phyloP scores from a whole-genome alignment of 2,329 filamentous ascomycete species.

The Neofusicoccum cordaticola region DNA sequence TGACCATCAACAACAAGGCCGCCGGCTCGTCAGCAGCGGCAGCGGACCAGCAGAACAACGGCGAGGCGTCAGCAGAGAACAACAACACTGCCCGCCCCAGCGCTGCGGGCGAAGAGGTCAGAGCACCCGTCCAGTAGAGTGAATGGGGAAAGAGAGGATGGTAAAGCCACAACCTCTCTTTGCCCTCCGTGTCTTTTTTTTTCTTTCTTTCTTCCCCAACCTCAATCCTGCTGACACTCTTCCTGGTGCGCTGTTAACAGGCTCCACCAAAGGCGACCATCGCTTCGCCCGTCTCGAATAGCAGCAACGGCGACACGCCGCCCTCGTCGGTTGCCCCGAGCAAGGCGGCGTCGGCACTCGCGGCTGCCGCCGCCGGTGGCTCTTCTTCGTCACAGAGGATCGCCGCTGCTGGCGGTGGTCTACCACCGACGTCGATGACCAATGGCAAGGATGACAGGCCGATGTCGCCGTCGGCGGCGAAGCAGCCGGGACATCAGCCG shows the following conservation, averaged over 20 bases:
- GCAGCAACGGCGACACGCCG: background rate
- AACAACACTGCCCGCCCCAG: background rate
- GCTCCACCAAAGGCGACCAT: background rate
- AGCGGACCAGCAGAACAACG: constrained; percentile 29
- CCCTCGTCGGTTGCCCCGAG: background rate
- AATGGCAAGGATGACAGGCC: background rate
- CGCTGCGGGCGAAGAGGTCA: constrained; percentile 12
- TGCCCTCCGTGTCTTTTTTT: background rate
- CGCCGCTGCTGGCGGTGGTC: background rate
- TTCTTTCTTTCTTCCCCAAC: background rate
- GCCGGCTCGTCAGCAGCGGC: constrained; percentile 25
- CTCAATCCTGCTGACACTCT: background rate
- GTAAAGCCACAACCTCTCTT: background rate
- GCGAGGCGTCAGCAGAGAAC: constrained; percentile 20
- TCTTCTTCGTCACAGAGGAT: background rate
- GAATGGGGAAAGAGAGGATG: constrained; percentile 20
- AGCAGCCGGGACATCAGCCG: constrained; percentile 24
- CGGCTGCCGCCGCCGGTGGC: background rate
- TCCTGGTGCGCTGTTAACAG: background rate
- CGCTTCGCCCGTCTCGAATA: background rate
- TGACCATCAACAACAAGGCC: constrained; percentile 39
- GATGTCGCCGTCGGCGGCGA: constrained; percentile 13
- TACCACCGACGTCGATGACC: background rate
- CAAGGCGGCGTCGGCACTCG: constrained; percentile 1
- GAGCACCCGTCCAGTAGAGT: constrained; percentile 4